Base-by-base conservation (phyloP, 129 eudicot genomes). In the Dittrichia graveolens region DNA sequence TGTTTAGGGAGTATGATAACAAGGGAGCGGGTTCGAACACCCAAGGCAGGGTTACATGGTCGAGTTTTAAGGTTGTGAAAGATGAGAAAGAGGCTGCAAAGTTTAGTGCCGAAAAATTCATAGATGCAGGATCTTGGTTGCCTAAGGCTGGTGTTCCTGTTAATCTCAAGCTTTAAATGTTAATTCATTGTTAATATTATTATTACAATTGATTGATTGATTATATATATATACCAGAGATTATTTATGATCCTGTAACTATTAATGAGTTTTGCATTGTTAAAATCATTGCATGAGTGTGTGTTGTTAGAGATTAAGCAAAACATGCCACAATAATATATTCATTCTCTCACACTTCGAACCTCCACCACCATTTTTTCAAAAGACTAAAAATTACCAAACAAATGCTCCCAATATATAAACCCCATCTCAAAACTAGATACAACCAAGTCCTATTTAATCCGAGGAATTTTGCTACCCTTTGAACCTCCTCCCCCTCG, bases 21-120 rank as follows among this genome's bases (percentile, higher is more conserved):
- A 73, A 76, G 35, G 92, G 92, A 0, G 81, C 86, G 1, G 92
- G 88, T 15, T 74, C 86, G 0, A 35, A 9, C 31, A 72, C 83
- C 0, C 49, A 61, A 3, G 11, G 46, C 2, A 55, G 86, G 69
- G 80, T 67, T 3, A 13, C 61, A 14, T 82, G 86, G 86, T 58
- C 43, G 31, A 56, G 57, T 4, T 75, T 59, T 46, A 55, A 47
- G 57, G 75, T 65, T 3, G n/a, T 82, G 9, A 55, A 54, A 10
- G 37, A 61, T 50, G 56, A 74, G 65, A 49, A 42, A 37, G 67
- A 77, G 47, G 85, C 85, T 2, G 54, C 59, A 35, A 19, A 54
- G 5, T 82, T 55, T 78, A 44, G 72, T 2, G 61, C 79, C 2
- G 68, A 55, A 0, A 56, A 47, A 6, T 82, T 82, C 39, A 73